These are phyloP conservation scores for Flaveria robusta DNA, from an alignment of 129 eudicot species.

Conservation along the genomic window DNA sequence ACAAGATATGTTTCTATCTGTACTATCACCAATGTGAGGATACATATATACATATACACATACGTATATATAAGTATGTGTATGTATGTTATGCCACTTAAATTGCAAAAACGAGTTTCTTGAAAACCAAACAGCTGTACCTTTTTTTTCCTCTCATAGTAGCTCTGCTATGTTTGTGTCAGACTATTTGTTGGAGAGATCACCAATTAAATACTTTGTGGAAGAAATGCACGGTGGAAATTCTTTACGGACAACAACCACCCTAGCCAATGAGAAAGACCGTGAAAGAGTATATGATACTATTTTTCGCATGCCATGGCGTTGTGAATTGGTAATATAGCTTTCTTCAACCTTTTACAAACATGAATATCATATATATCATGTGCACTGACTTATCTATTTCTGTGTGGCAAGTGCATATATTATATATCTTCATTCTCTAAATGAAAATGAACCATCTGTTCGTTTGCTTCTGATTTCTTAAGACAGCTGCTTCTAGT, in stretches of 20 bases:
- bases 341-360: conserved; percentile 5
- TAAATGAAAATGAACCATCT: neutral
- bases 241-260: conserved; percentile 80
- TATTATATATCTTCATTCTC: conserved; percentile 19
- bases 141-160: conserved; percentile 23
- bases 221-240: conserved; percentile 88
- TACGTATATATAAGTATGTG: neutral
- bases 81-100: conserved; percentile 11
- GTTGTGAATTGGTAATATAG: conserved; percentile 84
- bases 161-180: conserved; percentile 29
- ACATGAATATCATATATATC: conserved; percentile 18
- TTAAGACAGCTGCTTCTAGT: neutral
- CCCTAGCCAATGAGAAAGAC: conserved; percentile 82
- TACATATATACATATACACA: neutral
- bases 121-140: neutral
- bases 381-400: neutral
- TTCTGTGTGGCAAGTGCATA: conserved; percentile 10
- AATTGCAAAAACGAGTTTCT: conserved; percentile 17
- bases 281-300: conserved; percentile 97
- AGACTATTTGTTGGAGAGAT: conserved; percentile 65
- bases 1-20: conserved; percentile 15
- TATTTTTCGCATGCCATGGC: conserved; percentile 97
- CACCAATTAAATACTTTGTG: conserved; percentile 74
- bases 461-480: conserved; percentile 7
- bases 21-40: conserved; percentile 2